Evolutionary conservation across 2,329 filamentous ascomycete species (phyloP).

Genomic region (Hortaea werneckii): DNA sequence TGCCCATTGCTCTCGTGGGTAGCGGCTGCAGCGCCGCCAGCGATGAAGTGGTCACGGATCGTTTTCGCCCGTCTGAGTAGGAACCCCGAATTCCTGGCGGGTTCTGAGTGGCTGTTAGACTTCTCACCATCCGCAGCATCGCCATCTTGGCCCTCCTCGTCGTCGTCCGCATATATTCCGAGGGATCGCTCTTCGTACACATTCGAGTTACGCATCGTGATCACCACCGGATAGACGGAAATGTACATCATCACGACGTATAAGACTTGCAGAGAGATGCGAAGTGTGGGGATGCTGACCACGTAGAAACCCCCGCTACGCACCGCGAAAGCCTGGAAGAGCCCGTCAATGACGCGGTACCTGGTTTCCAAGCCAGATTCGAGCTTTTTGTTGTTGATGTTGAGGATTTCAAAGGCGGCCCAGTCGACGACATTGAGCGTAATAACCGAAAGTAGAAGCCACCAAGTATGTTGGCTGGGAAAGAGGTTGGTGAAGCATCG

Average conservation of each 20-base stretch:
- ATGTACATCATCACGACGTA: constrained; percentile 60
- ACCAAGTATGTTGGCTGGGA: constrained; percentile 50
- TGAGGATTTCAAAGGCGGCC: constrained; percentile 42
- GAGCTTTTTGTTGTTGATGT: constrained; percentile 45
- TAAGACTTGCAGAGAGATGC: constrained; percentile 47
- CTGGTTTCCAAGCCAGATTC: constrained; percentile 32
- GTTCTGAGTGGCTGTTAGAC: not conserved
- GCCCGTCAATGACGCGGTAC: constrained; percentile 43
- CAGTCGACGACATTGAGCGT: constrained; percentile 46
- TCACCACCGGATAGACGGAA: constrained; percentile 50
- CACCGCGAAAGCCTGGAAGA: constrained; percentile 49
- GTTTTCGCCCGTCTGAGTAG: constrained; percentile 7
- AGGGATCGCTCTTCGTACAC: constrained; percentile 53
- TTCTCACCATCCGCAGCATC: not conserved
- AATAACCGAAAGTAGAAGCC: constrained; percentile 42
- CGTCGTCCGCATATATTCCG: constrained; percentile 44
- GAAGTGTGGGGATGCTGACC: constrained; percentile 37
- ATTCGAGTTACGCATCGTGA: constrained; percentile 51
- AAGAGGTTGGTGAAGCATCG: constrained; percentile 55
- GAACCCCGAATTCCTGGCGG: not conserved
- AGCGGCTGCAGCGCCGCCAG: constrained; percentile 1
- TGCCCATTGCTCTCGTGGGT: constrained; percentile 21
- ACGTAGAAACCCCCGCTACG: constrained; percentile 42
- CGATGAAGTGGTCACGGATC: constrained; percentile 7
- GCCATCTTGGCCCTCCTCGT: constrained; percentile 3